Base-by-base conservation (phyloP, 2,329 filamentous ascomycete species). In the Parastagonospora avenae region DNA sequence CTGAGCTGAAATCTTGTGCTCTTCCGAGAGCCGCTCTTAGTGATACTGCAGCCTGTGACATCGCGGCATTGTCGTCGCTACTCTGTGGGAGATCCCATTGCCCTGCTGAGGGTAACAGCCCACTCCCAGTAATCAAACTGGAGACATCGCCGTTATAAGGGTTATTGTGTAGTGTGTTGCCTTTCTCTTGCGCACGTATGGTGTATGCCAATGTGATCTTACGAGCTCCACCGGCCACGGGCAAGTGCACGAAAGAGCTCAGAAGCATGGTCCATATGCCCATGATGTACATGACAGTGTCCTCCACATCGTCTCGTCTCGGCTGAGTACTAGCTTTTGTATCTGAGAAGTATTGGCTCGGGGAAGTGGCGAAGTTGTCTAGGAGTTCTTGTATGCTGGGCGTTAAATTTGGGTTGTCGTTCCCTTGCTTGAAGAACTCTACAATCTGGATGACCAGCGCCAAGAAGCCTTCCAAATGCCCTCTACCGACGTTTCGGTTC, bases 201-300 rank as follows among this genome's bases (percentile, higher is more conserved):
- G 16, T 42, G 40, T 55, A 57, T 44, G 54, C 52, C 6, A 43
- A 15, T 8, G 28, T 27, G 3, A 62, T 48, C 30, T 54, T 57
- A n/a, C 59, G 50, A 33, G 46, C 28, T 10, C 51, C 42, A 15
- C 32, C 48, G 1, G 31, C 46, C 16, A 33, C 9, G 2, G 39
- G 49, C 27, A 50, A 24, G 9, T 50, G 39, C 4, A 51, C 43
- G 30, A 64, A 63, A 4, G 55, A 62, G 42, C 52, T 62, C 32
- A 57, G 42, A 35, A 64, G 48, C 47, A 60, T 55, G 2, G 52
- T 41, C 60, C 58, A 62, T 6, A 44, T 42, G 1, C 60, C 60
- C n/a, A 65, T 32, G 14, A 60, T 63, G 31, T 53, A 59, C 50
- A 63, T 40, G 4, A 63, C 49, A 31, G 50, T 56, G 35, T 65